A percentile compares a stretch with the other conserved stretches of the same genome.
phyloP scores from a whole-genome alignment of 2,329 filamentous ascomycete genomes.

The Fusarium zealandicum region DNA sequence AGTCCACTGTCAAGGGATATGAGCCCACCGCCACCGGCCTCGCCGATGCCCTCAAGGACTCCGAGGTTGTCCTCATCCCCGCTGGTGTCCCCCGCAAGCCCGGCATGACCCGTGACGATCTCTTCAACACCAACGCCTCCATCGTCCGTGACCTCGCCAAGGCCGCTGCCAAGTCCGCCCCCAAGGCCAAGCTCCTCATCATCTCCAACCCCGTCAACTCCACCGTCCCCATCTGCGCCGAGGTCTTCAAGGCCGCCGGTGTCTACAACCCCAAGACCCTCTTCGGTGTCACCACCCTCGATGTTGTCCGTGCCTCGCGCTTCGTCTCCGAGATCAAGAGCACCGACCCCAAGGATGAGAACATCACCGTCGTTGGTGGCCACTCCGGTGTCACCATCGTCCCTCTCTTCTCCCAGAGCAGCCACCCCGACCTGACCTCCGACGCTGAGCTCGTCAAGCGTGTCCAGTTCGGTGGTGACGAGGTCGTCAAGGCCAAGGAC shows the following conservation, averaged over 20 bases:
- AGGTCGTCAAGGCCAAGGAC: slow-evolving; percentile 99
- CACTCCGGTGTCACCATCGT: slow-evolving; percentile 99
- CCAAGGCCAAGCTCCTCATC: slow-evolving; percentile 94
- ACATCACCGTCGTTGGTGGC: slow-evolving; percentile 94
- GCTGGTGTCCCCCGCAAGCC: slow-evolving; percentile 99
- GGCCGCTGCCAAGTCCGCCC: slow-evolving; percentile 85
- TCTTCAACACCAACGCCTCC: slow-evolving; percentile 99
- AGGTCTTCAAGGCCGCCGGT: slow-evolving; percentile 93
- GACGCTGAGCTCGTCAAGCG: slow-evolving; percentile 84
- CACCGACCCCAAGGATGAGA: slow-evolving; percentile 90
- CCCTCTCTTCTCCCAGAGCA: slow-evolving; percentile 93
- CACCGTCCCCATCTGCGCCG: slow-evolving; percentile 95
- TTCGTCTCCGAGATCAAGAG: slow-evolving; percentile 96
- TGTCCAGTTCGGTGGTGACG: slow-evolving; percentile 98
- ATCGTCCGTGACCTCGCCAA: slow-evolving; percentile 99
- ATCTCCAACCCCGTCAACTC: slow-evolving; percentile 99
- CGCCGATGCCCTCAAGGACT: slow-evolving; percentile 78
- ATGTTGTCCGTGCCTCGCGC: slow-evolving; percentile 95
- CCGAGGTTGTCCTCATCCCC: slow-evolving; percentile 96
- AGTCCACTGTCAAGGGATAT: slow-evolving; percentile 92
- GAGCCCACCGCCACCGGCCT: slow-evolving; percentile 79
- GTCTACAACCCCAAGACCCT: slow-evolving; percentile 99
- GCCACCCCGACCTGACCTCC: slow-evolving; percentile 82
- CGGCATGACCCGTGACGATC: slow-evolving; percentile 99
- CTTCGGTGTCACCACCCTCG: slow-evolving; percentile 99